Conservation (phyloP, 2,329 filamentous ascomycete genomes). For the Trichoderma guizhouense region DNA sequence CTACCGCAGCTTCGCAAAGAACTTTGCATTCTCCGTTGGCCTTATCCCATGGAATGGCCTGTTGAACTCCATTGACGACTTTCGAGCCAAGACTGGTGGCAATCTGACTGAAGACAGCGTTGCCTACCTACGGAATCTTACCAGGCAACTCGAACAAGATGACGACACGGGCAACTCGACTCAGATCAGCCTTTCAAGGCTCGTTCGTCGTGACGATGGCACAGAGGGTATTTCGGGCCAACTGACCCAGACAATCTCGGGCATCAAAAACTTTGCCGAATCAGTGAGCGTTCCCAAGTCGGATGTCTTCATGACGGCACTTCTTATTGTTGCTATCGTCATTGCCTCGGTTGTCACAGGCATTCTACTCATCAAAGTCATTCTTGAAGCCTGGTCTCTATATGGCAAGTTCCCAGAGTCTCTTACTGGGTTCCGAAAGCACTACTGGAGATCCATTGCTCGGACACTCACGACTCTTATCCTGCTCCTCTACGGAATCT, state of each 20-base stretch:
- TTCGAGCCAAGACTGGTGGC: constrained; percentile 76
- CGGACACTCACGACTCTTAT: constrained; percentile 88
- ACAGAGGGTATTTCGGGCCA: constrained; percentile 35
- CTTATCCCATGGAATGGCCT: constrained; percentile 78
- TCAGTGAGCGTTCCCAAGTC: constrained; percentile 79
- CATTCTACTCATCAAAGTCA: constrained; percentile 84
- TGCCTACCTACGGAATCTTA: constrained; percentile 69
- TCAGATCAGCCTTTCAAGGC: constrained; percentile 40
- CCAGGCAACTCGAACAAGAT: constrained; percentile 63
- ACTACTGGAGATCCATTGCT: constrained; percentile 92
- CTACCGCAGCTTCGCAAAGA: constrained; percentile 85
- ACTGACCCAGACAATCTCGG: constrained; percentile 54
- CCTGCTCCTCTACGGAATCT: constrained; percentile 86
- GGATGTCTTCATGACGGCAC: constrained; percentile 94
- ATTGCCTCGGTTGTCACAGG: constrained; percentile 79
- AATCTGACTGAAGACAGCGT: constrained; percentile 81
- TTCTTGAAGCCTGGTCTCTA: constrained; percentile 88
- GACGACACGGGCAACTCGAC: constrained; percentile 39
- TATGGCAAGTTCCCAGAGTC: constrained; percentile 80
- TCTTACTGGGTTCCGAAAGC: constrained; percentile 81
- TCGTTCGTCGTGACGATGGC: constrained; percentile 53
- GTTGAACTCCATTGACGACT: constrained; percentile 78
- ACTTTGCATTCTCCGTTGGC: constrained; percentile 89
- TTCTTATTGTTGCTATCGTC: constrained; percentile 83
- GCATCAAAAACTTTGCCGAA: constrained; percentile 80